Evolutionary conservation across 345 rosid species (phyloP).

Genomic region (Citrus inodora): DNA sequence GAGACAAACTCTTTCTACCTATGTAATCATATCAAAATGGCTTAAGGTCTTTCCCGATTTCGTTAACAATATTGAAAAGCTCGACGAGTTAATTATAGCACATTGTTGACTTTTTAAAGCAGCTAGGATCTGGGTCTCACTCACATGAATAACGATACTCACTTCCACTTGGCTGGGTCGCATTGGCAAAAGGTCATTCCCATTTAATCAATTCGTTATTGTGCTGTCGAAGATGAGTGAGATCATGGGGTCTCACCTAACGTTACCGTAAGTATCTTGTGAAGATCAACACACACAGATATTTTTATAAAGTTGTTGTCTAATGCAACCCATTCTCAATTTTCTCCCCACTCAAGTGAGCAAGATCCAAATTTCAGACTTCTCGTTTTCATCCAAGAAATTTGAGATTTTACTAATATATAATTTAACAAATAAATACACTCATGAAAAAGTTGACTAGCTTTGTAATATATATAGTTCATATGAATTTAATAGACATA

Average conservation of each 20-base stretch:
- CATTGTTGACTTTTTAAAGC: conserved; percentile 38
- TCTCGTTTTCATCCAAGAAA: too few species aligned
- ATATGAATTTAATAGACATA: too few species aligned
- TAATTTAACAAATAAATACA: too few species aligned
- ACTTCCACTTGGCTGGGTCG: conserved; percentile 29
- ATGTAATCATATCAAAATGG: conserved; percentile 25
- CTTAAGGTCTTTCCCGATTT: conserved; percentile 26
- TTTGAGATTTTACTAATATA: too few species aligned
- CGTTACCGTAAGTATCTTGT: conserved; percentile 22
- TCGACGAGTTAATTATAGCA: conserved; percentile 40
- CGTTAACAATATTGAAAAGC: conserved; percentile 36
- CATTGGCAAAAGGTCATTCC: conserved; percentile 28
- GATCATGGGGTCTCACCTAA: conserved; percentile 30
- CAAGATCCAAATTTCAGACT: too few species aligned
- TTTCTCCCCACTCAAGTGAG: too few species aligned
- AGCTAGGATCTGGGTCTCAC: conserved; percentile 23
- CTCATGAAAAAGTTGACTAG: too few species aligned
- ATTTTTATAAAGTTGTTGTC: too few species aligned
- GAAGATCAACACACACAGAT: neutral
- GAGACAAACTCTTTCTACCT: conserved; percentile 12
- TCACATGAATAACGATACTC: conserved; percentile 16
- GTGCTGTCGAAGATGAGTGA: conserved; percentile 19
- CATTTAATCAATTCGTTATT: conserved; percentile 24
- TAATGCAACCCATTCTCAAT: too few species aligned
- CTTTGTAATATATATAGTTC: too few species aligned